Conservation (phyloP, 2,329 filamentous ascomycete genomes). For the Colletotrichum orchidophilum region DNA sequence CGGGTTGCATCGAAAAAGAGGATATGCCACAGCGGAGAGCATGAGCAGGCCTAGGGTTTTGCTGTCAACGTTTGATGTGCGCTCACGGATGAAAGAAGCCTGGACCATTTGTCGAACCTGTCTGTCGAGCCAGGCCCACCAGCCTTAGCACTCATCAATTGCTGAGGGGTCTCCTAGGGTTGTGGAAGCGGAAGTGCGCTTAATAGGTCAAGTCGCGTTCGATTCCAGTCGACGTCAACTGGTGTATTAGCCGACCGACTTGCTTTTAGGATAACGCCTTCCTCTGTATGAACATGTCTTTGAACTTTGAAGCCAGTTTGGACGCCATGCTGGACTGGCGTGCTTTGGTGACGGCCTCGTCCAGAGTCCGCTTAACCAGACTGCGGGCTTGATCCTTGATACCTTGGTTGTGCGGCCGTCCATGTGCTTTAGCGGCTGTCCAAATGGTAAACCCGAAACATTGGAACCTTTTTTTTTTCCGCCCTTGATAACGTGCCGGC, state of each 20-base stretch:
- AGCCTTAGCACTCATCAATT: constrained; percentile 2
- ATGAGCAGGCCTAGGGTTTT: constrained; percentile 19
- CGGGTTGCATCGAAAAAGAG: not conserved
- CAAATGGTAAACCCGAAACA: not conserved
- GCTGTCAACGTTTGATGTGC: constrained; percentile 30
- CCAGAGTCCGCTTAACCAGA: not conserved
- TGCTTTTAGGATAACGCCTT: not conserved
- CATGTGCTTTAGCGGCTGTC: not conserved
- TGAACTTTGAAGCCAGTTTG: not conserved
- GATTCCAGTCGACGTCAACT: too few relatives aligned
- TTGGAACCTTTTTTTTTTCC: not conserved
- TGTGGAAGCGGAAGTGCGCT: too few relatives aligned
- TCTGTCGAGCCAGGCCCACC: not conserved
- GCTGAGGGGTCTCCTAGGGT: not conserved
- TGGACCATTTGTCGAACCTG: not conserved
- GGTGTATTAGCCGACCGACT: too few relatives aligned
- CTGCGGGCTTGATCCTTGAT: not conserved
- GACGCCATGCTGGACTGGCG: not conserved
- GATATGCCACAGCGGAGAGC: constrained; percentile 4
- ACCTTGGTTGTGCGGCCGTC: not conserved
- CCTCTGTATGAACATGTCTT: not conserved
- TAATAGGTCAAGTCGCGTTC: too few relatives aligned
- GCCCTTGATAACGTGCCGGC: not conserved
- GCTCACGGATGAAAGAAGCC: constrained; percentile 11
- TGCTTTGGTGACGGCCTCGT: not conserved